Evolutionary conservation across 1,139 yeast genomes (phyloP), one percentile per base, ranked within the genome.

Genomic region (Hyphopichia pseudoburtonii): DNA sequence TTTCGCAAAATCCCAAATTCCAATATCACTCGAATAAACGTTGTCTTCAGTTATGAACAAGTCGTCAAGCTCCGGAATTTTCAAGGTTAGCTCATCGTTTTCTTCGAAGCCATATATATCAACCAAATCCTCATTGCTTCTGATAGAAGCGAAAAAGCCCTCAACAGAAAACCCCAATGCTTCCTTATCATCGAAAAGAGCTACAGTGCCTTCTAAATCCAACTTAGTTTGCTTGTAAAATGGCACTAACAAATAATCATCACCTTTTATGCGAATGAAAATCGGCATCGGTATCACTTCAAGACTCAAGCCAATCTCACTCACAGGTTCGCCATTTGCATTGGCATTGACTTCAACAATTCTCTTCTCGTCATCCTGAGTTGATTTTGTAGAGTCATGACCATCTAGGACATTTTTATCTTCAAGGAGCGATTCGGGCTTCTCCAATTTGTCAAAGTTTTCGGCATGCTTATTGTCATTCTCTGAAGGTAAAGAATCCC

Each of bases 31-130:
- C 10, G 70, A 51, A 42, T 64, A 62, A 1, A 64, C 45, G 39
- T 64, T 66, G 47, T 73, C 77, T 40, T 74, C 78, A 4, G 66
- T 52, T 10, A 74, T 55, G 4, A 46, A 42, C 17, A 71, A 47
- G 18, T 51, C 47, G 10, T 48, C 52, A 30, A 73, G 47, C 44
- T 67, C 70, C 1, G 64, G 62, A 14, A 71, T 50, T 8, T 45
- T 48, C 17, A 73, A 43, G 2, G 54, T 54, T 35, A 66, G 49
- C 40, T 66, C 76, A 30, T 62, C 60, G 10, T 54, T 51, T 4
- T 50, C 48, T 6, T 53, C 45, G 30, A 65, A 60, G 16, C 48
- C 45, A 22, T 51, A 56, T 7, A 60, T 46, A 18, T 59, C 66
- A 17, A 50, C 50, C 37, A 64, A 48, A 41, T 57, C 65, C 22